Conservation (phyloP, 768 basidiomycete genomes). For the Tylopilus subfusipes region DNA sequence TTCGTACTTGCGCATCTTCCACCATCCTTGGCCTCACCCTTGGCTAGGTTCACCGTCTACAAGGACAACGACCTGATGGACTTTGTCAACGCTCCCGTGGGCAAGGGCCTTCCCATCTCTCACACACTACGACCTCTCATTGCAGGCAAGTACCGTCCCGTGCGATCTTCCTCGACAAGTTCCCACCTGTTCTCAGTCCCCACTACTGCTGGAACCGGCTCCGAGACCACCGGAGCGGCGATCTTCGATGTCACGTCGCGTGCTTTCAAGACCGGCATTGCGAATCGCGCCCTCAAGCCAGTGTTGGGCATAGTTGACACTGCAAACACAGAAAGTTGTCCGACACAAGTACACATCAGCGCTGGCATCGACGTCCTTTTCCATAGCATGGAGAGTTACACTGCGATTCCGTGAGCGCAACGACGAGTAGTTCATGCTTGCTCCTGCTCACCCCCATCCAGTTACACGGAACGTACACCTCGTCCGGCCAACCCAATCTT, state of each 20-base stretch:
- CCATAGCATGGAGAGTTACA: constrained; percentile 93
- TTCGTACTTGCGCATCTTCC: constrained; percentile 32
- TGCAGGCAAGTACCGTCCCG: constrained; percentile 47
- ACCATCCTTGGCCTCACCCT: not conserved
- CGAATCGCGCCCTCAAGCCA: constrained; percentile 87
- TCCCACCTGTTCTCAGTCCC: constrained; percentile 41
- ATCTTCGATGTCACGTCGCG: constrained; percentile 90
- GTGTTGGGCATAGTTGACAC: constrained; percentile 85
- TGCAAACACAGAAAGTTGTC: constrained; percentile 86
- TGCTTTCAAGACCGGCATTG: constrained; percentile 96
- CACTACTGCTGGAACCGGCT: constrained; percentile 84
- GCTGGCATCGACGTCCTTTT: constrained; percentile 95
- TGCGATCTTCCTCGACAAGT: not conserved
- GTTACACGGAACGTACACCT: constrained; percentile 88
- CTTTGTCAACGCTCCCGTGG: constrained; percentile 95
- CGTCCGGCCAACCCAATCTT: constrained; percentile 87
- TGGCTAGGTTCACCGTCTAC: constrained; percentile 77
- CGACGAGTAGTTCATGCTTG: not conserved
- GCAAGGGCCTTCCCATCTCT: constrained; percentile 83
- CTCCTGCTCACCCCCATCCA: constrained; percentile 28
- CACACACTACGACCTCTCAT: constrained; percentile 78
- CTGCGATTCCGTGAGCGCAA: constrained; percentile 77
- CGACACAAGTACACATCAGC: constrained; percentile 89
- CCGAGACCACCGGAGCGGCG: constrained; percentile 92
- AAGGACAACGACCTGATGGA: constrained; percentile 91